phyloP scores from a whole-genome alignment of 352 stramenopile genomes.

The Blastocystis sp. region DNA sequence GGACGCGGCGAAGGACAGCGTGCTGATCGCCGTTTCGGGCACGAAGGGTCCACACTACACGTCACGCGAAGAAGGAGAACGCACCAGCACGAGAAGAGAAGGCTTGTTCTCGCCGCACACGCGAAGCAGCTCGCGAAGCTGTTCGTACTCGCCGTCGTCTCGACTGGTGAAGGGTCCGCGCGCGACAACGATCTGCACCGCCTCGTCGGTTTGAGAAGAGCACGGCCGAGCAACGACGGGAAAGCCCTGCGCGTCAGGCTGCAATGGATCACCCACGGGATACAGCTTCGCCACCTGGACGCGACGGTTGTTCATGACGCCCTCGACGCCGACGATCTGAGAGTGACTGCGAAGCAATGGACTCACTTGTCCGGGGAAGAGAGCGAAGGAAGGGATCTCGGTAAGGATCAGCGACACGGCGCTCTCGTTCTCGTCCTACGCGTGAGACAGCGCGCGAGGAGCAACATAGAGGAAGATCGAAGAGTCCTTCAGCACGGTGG shows the following conservation, averaged over 20 bases:
- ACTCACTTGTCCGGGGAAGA: slow-evolving; percentile 22
- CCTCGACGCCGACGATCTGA: slow-evolving; percentile 41
- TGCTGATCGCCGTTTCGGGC: neutral
- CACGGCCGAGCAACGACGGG: neutral
- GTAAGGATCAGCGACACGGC: slow-evolving; percentile 33
- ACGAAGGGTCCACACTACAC: slow-evolving; percentile 55
- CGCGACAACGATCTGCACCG: slow-evolving; percentile 9
- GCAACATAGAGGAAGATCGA: slow-evolving; percentile 10
- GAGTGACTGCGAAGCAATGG: neutral
- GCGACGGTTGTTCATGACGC: slow-evolving; percentile 46
- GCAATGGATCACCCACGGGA: neutral
- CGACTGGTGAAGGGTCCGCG: slow-evolving; percentile 51
- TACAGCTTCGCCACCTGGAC: slow-evolving; percentile 12
- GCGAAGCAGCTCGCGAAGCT: neutral
- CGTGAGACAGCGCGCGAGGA: neutral
- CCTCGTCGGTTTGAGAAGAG: neutral
- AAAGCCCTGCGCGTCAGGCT: neutral
- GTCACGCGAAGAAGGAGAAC: neutral
- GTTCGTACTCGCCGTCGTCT: slow-evolving; percentile 37
- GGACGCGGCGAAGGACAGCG: neutral
- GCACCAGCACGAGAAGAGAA: slow-evolving; percentile 31
- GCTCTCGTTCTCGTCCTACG: slow-evolving; percentile 41
- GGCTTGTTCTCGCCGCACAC: neutral
- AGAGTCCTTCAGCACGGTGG: slow-evolving; percentile 12
- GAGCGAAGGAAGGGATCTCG: slow-evolving; percentile 1